phyloP scores from a whole-genome alignment of 73 alveolate genomes.

The Chromera velia region DNA sequence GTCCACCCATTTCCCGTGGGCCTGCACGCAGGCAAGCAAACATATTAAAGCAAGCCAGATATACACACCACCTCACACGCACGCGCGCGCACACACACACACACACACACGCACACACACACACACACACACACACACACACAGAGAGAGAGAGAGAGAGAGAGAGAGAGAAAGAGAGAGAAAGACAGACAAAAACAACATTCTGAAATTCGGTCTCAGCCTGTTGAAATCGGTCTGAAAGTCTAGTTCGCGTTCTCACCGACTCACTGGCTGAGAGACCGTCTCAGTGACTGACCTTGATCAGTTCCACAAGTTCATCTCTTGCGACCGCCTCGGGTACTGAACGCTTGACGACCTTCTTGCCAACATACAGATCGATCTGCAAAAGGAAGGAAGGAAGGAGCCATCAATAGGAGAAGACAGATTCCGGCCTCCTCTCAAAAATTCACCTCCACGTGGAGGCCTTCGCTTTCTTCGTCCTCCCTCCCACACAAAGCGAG shows the following conservation, averaged over 20 bases:
- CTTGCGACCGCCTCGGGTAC: constrained; percentile 27
- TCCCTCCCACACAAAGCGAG: not conserved
- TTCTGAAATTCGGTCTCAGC: too few species aligned
- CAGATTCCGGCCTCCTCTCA: too few species aligned
- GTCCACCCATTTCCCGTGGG: constrained; percentile 28
- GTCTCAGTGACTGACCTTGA: constrained; percentile 14
- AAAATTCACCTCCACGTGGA: not conserved
- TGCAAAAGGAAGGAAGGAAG: not conserved
- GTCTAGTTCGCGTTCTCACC: not conserved
- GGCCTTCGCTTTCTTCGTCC: not conserved
- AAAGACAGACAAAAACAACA: too few species aligned
- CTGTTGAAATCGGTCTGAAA: not conserved
- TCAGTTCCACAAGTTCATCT: constrained; percentile 33
- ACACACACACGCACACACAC: not conserved
- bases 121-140: not conserved
- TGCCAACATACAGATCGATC: constrained; percentile 36
- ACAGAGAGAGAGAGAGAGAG: not conserved
- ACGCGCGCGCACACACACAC: not conserved
- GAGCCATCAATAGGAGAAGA: not conserved
- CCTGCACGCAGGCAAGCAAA: too few species aligned
- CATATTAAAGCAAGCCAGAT: too few species aligned
- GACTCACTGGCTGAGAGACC: not conserved
- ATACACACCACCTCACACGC: not conserved
- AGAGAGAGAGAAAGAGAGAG: not conserved
- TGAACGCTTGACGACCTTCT: constrained; percentile 29